These are phyloP conservation scores for Saturnispora sekii DNA, from an alignment of 805 yeast species.

Conservation along the genomic window DNA sequence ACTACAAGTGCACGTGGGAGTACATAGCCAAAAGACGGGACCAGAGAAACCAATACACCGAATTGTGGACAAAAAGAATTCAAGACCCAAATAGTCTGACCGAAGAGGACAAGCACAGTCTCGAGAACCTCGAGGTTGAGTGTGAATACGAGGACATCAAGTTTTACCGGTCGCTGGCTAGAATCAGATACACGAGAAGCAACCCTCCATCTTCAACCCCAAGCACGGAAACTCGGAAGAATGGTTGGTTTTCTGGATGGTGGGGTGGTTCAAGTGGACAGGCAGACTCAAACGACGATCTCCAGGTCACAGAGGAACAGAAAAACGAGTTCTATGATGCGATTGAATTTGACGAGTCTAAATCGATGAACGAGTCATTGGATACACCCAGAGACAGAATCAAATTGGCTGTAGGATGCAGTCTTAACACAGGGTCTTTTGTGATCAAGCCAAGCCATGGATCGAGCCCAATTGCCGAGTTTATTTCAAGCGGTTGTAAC, in stretches of 20 bases:
- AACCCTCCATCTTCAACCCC: conserved; percentile 6
- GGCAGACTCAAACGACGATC: conserved; percentile 17
- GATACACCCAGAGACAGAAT: conserved; percentile 69
- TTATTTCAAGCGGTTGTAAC: conserved; percentile 74
- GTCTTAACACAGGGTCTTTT: conserved; percentile 70
- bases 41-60: conserved; percentile 57
- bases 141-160: conserved; percentile 71
- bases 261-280: conserved; percentile 36
- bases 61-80: conserved; percentile 45
- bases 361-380: conserved; percentile 38
- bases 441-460: conserved; percentile 39
- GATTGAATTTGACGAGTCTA: conserved; percentile 75
- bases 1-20: conserved; percentile 85
- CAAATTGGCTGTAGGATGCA: conserved; percentile 55
- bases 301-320: conserved; percentile 74
- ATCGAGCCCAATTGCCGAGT: conserved; percentile 52
- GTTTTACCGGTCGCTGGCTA: conserved; percentile 75
- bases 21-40: conserved; percentile 62
- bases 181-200: conserved; percentile 46
- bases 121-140: conserved; percentile 47
- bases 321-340: conserved; percentile 85
- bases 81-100: conserved; percentile 34
- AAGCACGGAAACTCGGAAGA: conserved; percentile 8
- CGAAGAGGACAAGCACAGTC: conserved; percentile 26
- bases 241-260: conserved; percentile 67